Evolutionary conservation across 495 filamentous ascomycete genomes (phyloP), one percentile per base, ranked within the genome.

Genomic region (Tetracladium marchalianum): DNA sequence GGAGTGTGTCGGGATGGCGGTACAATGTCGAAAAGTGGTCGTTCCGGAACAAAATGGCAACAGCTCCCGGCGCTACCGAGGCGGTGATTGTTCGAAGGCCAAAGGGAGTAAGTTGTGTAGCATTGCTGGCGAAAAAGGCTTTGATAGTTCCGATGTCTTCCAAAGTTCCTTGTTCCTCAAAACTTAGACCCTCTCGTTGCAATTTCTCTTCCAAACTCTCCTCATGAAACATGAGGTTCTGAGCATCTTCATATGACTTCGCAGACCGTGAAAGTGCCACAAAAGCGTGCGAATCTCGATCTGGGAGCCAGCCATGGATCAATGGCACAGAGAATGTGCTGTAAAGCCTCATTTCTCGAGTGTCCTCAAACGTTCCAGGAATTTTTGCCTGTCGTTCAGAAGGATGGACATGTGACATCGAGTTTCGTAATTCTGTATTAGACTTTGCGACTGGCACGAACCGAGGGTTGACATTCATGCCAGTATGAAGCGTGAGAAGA

Each of bases 391-490:
- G 68, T 46, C 70, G 70, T 17, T 73, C 61, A 43, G 64, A 58
- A 24, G 61, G 61, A 42, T 66, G 63, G 12, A 66, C 47, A 41
- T 70, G 64, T n/a, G 60, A 64, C 11, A 62, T 60, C 1, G 57
- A 66, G 15, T 62, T 68, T 31, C 65, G 60, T 43, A 66, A 66
- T 43, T 77, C 62, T 11, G 62, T 66, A 15, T 63, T 53, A 13
- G 67, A 42, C 44, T 65, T 63, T 11, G 69, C 58, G 11, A 63
- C 33, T 22, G 60, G 54, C n/a, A 87, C 73, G 46, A 94, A 86
- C 13, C 84, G 81, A 33, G 92, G 92, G 56, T 98, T 97, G 38
- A 96, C 92, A 57, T 97, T 97, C 90, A 98, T 94, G 33, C 92
- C 92, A 0, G 90, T 96, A 59, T 96, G 88, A 3, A 98, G 70